Conservation (phyloP, 164 flowering plant species). For the Sedum album region DNA sequence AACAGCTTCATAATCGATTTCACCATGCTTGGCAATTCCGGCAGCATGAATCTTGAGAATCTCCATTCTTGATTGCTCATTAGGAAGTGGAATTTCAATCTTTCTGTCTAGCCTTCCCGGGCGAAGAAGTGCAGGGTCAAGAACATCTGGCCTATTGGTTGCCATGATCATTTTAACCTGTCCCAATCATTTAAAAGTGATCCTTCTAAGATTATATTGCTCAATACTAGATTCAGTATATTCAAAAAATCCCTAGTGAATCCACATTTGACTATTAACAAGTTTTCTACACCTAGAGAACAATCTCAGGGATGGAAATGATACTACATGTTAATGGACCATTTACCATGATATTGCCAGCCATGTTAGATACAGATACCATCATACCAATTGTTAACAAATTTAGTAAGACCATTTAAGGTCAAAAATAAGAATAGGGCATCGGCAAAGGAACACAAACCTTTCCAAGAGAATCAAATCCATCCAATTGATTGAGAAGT, state of each 20-base stretch:
- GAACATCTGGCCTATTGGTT: conserved; percentile 89
- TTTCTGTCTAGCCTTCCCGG: conserved; percentile 86
- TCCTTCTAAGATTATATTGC: background rate
- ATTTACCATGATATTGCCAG: background rate
- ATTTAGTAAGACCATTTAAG: background rate
- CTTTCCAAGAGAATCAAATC: no score
- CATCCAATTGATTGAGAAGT: no score
- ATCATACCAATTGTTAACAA: background rate
- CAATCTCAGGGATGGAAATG: background rate
- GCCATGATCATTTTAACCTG: conserved; percentile 98
- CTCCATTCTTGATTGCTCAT: conserved; percentile 88
- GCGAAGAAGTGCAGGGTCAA: conserved; percentile 95
- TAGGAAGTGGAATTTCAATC: conserved; percentile 88
- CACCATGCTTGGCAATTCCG: conserved; percentile 93
- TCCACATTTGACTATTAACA: background rate
- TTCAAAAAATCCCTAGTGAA: background rate
- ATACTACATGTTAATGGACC: background rate
- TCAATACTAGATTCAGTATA: background rate
- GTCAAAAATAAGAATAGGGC: background rate
- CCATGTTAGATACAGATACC: background rate
- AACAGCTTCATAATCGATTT: conserved; percentile 91
- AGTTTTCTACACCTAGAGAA: background rate
- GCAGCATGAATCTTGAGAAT: conserved; percentile 91
- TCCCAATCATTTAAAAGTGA: background rate
- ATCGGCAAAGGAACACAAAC: background rate